Conservation (phyloP, 208 protist species). For the Trichomonas vaginalis region DNA sequence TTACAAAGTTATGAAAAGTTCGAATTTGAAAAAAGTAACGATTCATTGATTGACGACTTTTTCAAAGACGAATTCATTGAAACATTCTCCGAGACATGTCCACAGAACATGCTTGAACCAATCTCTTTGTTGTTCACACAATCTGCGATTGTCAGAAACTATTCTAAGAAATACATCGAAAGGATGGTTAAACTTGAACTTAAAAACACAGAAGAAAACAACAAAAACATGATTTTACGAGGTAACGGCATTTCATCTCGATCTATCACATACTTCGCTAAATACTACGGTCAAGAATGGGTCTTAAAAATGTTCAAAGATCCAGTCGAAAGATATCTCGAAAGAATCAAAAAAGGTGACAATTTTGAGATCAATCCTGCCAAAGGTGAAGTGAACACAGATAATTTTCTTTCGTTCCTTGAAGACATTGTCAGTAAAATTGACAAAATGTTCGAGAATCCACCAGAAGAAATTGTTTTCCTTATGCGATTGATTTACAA, state of each 20-base stretch:
- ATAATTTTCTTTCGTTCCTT: background rate
- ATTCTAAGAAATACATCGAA: background rate
- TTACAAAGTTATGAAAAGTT: background rate
- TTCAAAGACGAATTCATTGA: background rate
- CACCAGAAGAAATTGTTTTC: background rate
- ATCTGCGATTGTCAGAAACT: background rate
- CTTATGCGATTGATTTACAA: background rate
- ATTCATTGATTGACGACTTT: background rate
- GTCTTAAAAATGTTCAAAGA: background rate
- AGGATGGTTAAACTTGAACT: background rate
- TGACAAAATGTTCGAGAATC: background rate
- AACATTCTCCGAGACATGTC: background rate
- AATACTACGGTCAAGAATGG: background rate
- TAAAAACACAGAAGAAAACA: background rate
- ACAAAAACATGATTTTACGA: background rate
- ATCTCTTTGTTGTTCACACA: background rate
- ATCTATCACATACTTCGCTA: background rate
- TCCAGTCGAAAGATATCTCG: background rate
- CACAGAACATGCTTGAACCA: background rate
- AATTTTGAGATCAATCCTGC: background rate
- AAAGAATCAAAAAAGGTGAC: background rate
- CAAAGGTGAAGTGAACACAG: background rate
- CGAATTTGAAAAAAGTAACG: background rate
- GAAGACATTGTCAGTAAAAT: background rate
- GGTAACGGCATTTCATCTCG: background rate